Evolutionary conservation across 2,329 filamentous ascomycete species (phyloP).

Genomic region (Fonsecaea nubica): DNA sequence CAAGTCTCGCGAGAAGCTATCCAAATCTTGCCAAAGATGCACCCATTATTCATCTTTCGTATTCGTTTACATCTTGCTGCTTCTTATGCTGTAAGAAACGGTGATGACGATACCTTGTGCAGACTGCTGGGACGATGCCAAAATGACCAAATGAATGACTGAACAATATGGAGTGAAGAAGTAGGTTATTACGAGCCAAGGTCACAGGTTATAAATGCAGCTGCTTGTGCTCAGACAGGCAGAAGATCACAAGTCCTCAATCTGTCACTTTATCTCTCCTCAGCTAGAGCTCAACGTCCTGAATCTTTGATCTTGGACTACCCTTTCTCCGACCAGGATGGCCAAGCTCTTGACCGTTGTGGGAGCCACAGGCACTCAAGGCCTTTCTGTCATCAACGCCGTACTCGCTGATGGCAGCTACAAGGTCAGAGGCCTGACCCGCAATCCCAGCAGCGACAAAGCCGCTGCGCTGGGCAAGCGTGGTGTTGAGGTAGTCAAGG

Average conservation of each 20-base stretch:
- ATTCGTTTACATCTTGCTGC: neutral
- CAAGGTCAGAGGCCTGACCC: conserved; percentile 45
- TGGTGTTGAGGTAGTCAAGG: conserved; percentile 32
- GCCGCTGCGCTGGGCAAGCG: conserved; percentile 32
- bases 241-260: neutral
- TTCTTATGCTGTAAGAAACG: neutral
- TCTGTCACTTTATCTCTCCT: neutral
- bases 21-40: neutral
- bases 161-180: neutral
- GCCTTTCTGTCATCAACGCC: conserved; percentile 44
- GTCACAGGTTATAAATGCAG: neutral
- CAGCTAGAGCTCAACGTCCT: too few relatives aligned
- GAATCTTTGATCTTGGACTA: neutral
- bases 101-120: neutral
- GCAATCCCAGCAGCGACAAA: conserved; percentile 40
- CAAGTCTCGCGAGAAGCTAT: neutral
- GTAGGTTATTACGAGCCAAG: neutral
- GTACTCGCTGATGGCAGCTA: conserved; percentile 19
- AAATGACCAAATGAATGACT: neutral
- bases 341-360: conserved; percentile 30
- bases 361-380: conserved; percentile 51
- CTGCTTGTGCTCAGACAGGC: neutral
- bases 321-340: conserved; percentile 11
- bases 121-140: neutral
- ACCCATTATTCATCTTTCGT: conserved; percentile 10